Base-by-base conservation (phyloP, 192 early-diverging fungal species). In the Coemansia guatemalensis region DNA sequence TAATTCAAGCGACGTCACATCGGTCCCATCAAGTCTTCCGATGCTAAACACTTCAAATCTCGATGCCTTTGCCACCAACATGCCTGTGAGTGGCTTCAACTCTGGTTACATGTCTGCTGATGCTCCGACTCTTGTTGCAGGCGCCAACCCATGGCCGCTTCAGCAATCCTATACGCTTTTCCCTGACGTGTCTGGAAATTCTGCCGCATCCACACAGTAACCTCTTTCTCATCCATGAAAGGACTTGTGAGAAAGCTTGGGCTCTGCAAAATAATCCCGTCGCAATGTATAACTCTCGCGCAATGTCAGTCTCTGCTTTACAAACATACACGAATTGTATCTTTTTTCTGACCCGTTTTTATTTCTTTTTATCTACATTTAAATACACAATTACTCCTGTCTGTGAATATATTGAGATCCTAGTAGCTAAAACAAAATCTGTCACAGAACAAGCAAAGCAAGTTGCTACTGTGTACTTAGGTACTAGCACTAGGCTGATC, bases 31-130 rank as follows among this genome's bases (percentile, higher is more conserved):
- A 29, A 56, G 60, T 22, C 54, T 73, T 50, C 67, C 76, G 44
- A 53, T 73, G 67, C 65, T 79, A 27, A 60, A 73, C 57, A 79
- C 76, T 11, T 54, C 75, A 6, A 59, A 56, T 32, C 56, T 79
- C 20, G 32, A 32, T 20, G 60, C 68, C 4, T 73, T 70, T 54
- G 30, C 57, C 32, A 48, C 18, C 48, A 71, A 79, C 52, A 64
- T 79, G 64, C 14, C 61, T 9, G 53, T 73, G 47, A 66, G 56
- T 25, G 59, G 66, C 2, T 67, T 78, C 14, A 65, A 60, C 48
- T 44, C 67, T 6, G 67, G 76, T 0, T 79, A 79, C 61, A 11
- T 70, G 50, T 33, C 49, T 23, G 44, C 67, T 24, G 64, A 64
- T 23, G 26, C 64, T n/a, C 39, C 63, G 1, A 9, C 51, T 2